phyloP scores from a whole-genome alignment of 2,329 filamentous ascomycete species.

The Trichoderma sp. region DNA sequence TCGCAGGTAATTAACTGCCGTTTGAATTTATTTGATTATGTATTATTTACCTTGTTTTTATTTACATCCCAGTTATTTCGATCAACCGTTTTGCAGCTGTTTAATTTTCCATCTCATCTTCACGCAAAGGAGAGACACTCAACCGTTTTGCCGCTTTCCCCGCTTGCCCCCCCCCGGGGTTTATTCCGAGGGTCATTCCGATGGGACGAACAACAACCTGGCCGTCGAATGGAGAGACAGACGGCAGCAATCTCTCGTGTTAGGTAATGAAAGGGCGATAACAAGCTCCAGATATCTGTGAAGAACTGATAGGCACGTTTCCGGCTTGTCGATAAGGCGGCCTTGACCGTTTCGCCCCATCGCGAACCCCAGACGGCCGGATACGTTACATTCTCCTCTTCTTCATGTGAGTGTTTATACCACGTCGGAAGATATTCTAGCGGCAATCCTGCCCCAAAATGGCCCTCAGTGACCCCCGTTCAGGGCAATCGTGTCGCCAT shows the following conservation, averaged over 20 bases:
- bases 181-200: no score
- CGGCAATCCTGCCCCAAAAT: background rate
- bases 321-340: constrained; percentile 8
- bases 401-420: background rate
- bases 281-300: background rate
- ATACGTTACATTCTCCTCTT: background rate
- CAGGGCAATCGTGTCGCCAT: constrained; percentile 1
- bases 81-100: background rate
- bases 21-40: background rate
- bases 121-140: background rate
- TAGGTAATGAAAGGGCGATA: background rate
- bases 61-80: background rate
- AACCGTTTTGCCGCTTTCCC: background rate
- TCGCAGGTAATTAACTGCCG: background rate
- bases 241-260: background rate
- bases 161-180: background rate
- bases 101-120: background rate
- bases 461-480: background rate
- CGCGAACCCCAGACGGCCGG: background rate
- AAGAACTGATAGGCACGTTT: background rate
- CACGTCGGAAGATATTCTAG: background rate
- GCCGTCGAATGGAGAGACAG: background rate
- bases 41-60: background rate
- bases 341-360: background rate
- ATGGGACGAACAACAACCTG: background rate